Base-by-base conservation (phyloP, 305 asterid species). In the Fraxinus latifolia region DNA sequence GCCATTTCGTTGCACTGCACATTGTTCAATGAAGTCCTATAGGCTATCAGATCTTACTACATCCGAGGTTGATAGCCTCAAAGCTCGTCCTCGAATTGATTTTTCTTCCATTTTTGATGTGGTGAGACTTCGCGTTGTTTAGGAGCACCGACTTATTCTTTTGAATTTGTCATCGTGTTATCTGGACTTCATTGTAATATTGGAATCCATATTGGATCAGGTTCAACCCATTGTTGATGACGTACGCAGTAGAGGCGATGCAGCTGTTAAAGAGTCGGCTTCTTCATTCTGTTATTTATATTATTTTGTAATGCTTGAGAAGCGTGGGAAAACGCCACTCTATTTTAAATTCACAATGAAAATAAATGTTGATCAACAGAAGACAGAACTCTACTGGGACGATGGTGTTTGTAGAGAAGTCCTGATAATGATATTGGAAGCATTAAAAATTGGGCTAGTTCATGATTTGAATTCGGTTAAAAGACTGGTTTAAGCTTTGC, bases 141-240 rank as follows among this genome's bases (percentile, higher is more conserved):
- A 53, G 78, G 29, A 7, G 23, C 77, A 17, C 33, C 23, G 23
- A 60, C 19, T 62, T 83, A 0, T 73, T 23, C 23, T 60, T 53
- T 85, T 33, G 23, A 78, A n/a, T 76, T 23, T 39, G 19, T 9
- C 29, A 34, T 53, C 65, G 1, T 34, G 33, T 77, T 78, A 17
- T 31, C 79, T 72, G 4, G 37, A 21, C 81, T 81, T 36, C 58
- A 50, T 79, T 62, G 47, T 76, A 29, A 76, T 58, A 27, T 78
- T 74, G 74, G 14, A 81, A 47, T 81, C 79, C 33, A 15, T 74
- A 27, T 53, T 76, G 77, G 74, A 58, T 87, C 90, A 94, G 99
- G 99, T 96, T 88, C 96, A 96, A 73, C 99, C 98, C 82, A 96
- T 96, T 87, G 97, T 96, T 82, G 97, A 96, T 79, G 97, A 93